Evolutionary conservation across 306 rosid genomes (phyloP).

Genomic region (Potentilla sterilis): DNA sequence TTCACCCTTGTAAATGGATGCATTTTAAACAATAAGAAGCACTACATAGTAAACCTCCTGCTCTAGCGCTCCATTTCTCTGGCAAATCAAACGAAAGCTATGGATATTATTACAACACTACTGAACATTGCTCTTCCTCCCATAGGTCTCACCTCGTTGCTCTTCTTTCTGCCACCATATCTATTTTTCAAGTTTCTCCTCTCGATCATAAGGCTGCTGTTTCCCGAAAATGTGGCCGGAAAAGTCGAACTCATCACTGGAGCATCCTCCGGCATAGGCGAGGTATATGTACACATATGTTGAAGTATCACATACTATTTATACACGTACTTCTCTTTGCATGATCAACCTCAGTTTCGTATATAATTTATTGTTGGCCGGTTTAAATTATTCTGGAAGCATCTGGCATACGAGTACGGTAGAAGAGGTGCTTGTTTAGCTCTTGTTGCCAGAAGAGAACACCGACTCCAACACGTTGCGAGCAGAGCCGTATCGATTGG

Average conservation of each 20-base stretch:
- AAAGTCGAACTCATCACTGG: constrained; percentile 65
- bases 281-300: constrained; percentile 19
- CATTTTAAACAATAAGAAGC: background rate
- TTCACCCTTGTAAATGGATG: background rate
- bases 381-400: constrained; percentile 21
- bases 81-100: background rate
- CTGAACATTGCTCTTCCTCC: constrained; percentile 22
- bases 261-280: constrained; percentile 63
- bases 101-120: constrained; percentile 14
- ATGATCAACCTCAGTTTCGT: too few species aligned
- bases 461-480: constrained; percentile 41
- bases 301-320: too few species aligned
- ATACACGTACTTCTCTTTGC: background rate
- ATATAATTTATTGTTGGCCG: background rate
- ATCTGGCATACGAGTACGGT: constrained; percentile 63
- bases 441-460: constrained; percentile 52
- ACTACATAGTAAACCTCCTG: background rate
- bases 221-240: constrained; percentile 42
- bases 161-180: constrained; percentile 42
- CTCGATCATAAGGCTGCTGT: constrained; percentile 22
- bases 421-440: constrained; percentile 55
- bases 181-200: constrained; percentile 35
- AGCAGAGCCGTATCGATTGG: constrained; percentile 36
- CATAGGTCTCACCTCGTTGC: background rate
- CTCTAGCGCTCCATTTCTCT: background rate